These are phyloP conservation scores for Diaporthe helianthi DNA, from an alignment of 2,329 filamentous ascomycete species.

Conservation along the genomic window DNA sequence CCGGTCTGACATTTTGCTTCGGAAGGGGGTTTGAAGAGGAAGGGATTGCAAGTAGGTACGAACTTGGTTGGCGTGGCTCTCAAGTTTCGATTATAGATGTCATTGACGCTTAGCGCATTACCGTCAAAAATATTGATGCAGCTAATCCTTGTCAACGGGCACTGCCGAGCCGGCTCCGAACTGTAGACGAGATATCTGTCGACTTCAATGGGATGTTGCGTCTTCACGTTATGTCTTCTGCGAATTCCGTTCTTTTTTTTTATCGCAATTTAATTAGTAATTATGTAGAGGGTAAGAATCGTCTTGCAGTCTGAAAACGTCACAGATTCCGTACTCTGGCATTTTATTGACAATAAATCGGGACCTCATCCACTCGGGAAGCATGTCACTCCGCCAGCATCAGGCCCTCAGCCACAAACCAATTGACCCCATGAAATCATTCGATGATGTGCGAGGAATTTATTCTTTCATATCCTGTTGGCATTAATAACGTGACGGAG, in stretches of 20 bases:
- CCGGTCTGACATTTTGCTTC: slow-evolving; percentile 51
- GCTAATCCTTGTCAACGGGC: slow-evolving; percentile 22
- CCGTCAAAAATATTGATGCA: slow-evolving; percentile 30
- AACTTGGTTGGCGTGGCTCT: neutral
- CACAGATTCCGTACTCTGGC: neutral
- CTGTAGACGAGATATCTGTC: neutral
- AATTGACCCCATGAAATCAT: neutral
- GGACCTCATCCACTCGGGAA: neutral
- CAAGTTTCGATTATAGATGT: slow-evolving; percentile 26
- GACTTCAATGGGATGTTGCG: neutral
- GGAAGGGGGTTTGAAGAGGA: neutral
- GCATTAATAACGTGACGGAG: no score
- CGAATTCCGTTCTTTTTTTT: neutral
- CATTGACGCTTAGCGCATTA: slow-evolving; percentile 42
- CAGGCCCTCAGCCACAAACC: neutral
- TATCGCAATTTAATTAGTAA: no score
- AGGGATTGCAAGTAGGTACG: neutral
- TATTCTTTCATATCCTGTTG: neutral
- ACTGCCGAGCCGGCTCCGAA: slow-evolving; percentile 16
- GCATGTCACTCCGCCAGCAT: neutral
- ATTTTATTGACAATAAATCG: no score
- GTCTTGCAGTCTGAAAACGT: neutral
- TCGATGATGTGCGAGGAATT: neutral
- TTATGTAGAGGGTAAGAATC: neutral
- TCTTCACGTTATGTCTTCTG: neutral